A percentile compares a stretch with the other conserved stretches of the same genome.
These are phyloP conservation scores for Coriaria nepalensis DNA, from an alignment of 306 rosid genomes.

Conservation along the genomic window DNA sequence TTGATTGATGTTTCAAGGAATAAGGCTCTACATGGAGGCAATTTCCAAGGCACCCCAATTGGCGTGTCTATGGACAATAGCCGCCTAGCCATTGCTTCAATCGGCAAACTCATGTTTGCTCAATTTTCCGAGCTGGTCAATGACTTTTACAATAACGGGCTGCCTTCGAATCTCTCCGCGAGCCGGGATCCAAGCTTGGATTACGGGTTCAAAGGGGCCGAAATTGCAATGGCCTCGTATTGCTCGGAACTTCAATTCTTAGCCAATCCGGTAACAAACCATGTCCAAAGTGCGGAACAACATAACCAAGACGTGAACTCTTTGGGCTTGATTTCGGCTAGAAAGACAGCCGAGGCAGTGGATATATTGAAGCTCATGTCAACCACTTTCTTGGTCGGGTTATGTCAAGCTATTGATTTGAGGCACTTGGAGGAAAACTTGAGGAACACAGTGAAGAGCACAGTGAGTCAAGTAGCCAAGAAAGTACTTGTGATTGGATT, in stretches of 20 bases:
- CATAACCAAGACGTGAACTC: constrained; percentile 96
- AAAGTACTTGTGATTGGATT: constrained; percentile 40
- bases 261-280: constrained; percentile 84
- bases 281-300: constrained; percentile 93
- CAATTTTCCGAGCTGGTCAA: constrained; percentile 93
- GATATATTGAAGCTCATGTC: constrained; percentile 80
- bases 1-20: constrained; percentile 80
- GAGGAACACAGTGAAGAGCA: constrained; percentile 43
- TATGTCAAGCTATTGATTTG: constrained; percentile 80
- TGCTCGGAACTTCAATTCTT: constrained; percentile 87
- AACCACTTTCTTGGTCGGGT: constrained; percentile 61
- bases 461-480: constrained; percentile 56
- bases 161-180: constrained; percentile 70
- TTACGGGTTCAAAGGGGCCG: constrained; percentile 82
- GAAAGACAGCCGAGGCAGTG: constrained; percentile 71
- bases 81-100: constrained; percentile 59
- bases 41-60: constrained; percentile 88
- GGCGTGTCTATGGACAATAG: constrained; percentile 98
- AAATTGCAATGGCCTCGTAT: constrained; percentile 93
- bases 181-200: constrained; percentile 75
- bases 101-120: constrained; percentile 83
- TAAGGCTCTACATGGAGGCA: constrained; percentile 86
- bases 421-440: constrained; percentile 77
- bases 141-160: constrained; percentile 73
- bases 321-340: constrained; percentile 60